phyloP scores from a whole-genome alignment of 495 filamentous ascomycete species.

The Penicillium antarcticum region DNA sequence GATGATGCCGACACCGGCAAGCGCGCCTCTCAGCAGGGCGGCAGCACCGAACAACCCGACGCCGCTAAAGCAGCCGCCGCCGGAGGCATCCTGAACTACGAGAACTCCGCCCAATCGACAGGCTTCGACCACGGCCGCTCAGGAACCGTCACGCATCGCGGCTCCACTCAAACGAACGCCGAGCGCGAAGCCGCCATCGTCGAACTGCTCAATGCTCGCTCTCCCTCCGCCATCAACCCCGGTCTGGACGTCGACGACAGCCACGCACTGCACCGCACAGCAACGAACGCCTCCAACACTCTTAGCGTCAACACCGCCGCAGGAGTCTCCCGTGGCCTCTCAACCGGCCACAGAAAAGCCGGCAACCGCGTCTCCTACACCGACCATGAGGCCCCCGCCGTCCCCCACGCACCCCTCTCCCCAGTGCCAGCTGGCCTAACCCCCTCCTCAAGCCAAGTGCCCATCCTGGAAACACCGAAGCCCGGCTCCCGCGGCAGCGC shows the following conservation, averaged over 20 bases:
- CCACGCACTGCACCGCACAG: slow-evolving; percentile 26
- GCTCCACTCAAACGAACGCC: slow-evolving; percentile 20
- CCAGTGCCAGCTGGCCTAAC: slow-evolving; percentile 21
- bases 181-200: slow-evolving; percentile 41
- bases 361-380: slow-evolving; percentile 18
- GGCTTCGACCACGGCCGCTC: slow-evolving; percentile 32
- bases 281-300: slow-evolving; percentile 23
- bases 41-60: slow-evolving; percentile 9
- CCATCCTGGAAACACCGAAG: slow-evolving; percentile 20
- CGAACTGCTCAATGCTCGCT: slow-evolving; percentile 41
- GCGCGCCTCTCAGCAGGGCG: slow-evolving; percentile 5
- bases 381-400: slow-evolving; percentile 1
- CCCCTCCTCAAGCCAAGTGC: slow-evolving; percentile 21
- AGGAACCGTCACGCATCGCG: slow-evolving; percentile 31
- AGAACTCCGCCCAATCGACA: slow-evolving; percentile 27
- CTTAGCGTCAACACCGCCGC: slow-evolving; percentile 20
- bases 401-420: slow-evolving; percentile 14
- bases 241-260: slow-evolving; percentile 27
- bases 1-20: slow-evolving; percentile 6
- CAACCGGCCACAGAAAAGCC: slow-evolving; percentile 40
- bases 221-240: slow-evolving; percentile 32
- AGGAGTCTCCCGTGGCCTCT: slow-evolving; percentile 33
- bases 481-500: slow-evolving; percentile 23
- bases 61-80: slow-evolving; percentile 9
- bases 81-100: slow-evolving; percentile 20